Base-by-base conservation (phyloP, 2,329 filamentous ascomycete species). In the Colletotrichum aenigma region DNA sequence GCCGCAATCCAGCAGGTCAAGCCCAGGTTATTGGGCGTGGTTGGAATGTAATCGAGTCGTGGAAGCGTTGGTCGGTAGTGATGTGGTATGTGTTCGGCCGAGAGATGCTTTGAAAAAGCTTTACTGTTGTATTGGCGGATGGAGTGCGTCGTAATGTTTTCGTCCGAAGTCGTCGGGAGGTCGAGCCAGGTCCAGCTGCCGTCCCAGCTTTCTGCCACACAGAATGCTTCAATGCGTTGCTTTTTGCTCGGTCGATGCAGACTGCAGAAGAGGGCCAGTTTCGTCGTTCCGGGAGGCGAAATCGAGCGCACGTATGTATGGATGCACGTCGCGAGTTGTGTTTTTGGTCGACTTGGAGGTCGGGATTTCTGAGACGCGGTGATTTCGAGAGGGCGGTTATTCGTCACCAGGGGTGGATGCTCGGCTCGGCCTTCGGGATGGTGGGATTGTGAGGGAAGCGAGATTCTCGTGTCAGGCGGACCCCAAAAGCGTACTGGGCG, bases 141-240 rank as follows among this genome's bases (percentile, higher is more conserved):
- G 13, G 12, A 38, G 4, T 34, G 64, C 7, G 21, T 18, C 28
- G 66, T 66, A 24, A 28, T 30, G 26, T 65, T 73, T 62, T 64
- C 73, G 73, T 75, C 73, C 70, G 24, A 75, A 68, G 70, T 72
- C 55, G 38, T 26, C 55, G 28, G 34, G 36, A 56, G 15, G 58
- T 64, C 48, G 64, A 73, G 64, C 73, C 58, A 58, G 56, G 64
- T 75, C 18, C 73, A 68, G 64, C 73, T 75, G 73, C 64, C 70
- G 70, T 75, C 73, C 70, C 73, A 73, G 70, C 55, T 75, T 73
- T 48, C 32, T 68, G 70, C 38, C 56, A 34, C 69, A 48, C 64
- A 56, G 58, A 64, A 9, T 65, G 70, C 70, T 34, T 64, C 70
- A 48, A 65, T 68, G 70, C 64, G 70, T 68, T 30, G 64, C 48